Base-by-base conservation (phyloP, 257 asterid genomes). In the Capsicum rhomboideum region DNA sequence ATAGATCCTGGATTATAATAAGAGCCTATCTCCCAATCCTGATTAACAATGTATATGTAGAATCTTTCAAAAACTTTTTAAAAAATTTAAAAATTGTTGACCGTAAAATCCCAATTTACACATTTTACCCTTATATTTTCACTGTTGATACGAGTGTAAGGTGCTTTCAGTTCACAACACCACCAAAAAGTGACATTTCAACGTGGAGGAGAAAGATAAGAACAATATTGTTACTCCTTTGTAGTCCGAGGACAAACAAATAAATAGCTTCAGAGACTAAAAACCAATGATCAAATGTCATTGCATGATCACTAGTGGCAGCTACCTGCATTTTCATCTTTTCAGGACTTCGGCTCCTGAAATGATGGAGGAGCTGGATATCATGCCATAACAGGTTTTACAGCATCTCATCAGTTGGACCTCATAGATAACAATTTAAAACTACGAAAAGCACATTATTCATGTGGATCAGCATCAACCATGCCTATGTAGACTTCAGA, bases 401-500 rank as follows among this genome's bases (percentile, higher is more conserved):
- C 26, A 82, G 50, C 79, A 29, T 50, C 59, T 82, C 53, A 82
- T 66, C 84, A 42, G 84, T 67, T 66, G 53, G 49, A 50, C 53
- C 59, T 64, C 31, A 34, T 7, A 53, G 61, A 59, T 21, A 40
- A 80, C 14, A 80, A 80, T 10, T 40, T 23, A 66, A 20, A 82
- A 49, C 31, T 18, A 40, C 66, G 4, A 66, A 37, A 64, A 63
- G 53, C 0, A 0, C 8, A 69, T 64, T 63, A 28, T 66, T 69
- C 52, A 2, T 66, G 69, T 37, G 83, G 83, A 58, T 37, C 28
- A 0, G 58, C 75, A 37, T n/a, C 83, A 80, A 55, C 34, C 28
- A 40, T 42, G 56, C 40, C 89, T 90, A 95, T 6, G 84, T 92
- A 93, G 31, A 93, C 67, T 86, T 92, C 91, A 34, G 97, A 92